Evolutionary conservation across 495 filamentous ascomycete genomes (phyloP).

Genomic region (Penicillium paradoxum): DNA sequence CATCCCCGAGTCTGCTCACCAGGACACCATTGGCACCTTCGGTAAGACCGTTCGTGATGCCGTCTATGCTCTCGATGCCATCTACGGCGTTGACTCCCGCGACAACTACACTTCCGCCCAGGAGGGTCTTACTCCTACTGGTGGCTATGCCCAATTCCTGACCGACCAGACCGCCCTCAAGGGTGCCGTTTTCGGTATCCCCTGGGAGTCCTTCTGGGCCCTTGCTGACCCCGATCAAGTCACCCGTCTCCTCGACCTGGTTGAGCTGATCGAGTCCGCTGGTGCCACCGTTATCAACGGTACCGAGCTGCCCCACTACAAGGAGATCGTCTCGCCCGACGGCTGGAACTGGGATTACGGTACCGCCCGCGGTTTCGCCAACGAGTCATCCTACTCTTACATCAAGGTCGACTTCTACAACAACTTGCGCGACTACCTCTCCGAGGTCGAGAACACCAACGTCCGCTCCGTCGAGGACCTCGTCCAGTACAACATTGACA

Average conservation of each 20-base stretch:
- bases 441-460: conserved; percentile 58
- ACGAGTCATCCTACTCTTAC: conserved; percentile 67
- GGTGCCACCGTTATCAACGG: conserved; percentile 67
- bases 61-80: conserved; percentile 59
- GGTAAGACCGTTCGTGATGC: conserved; percentile 63
- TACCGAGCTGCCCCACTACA: conserved; percentile 60
- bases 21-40: conserved; percentile 65
- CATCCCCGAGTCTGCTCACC: conserved; percentile 59
- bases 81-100: conserved; percentile 54
- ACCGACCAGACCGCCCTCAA: conserved; percentile 47
- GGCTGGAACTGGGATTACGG: conserved; percentile 75
- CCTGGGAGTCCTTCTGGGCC: conserved; percentile 66
- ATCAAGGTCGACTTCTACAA: conserved; percentile 77
- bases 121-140: conserved; percentile 44
- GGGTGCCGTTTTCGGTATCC: conserved; percentile 63
- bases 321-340: conserved; percentile 54
- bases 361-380: conserved; percentile 54
- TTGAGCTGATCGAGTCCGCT: conserved; percentile 50
- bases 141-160: conserved; percentile 54
- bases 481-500: conserved; percentile 61
- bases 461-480: conserved; percentile 63
- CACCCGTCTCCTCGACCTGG: conserved; percentile 44
- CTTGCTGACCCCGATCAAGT: conserved; percentile 50
- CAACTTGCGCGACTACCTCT: conserved; percentile 60
- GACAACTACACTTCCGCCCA: conserved; percentile 60